These are phyloP conservation scores for Lichtheimia hyalospora DNA, from an alignment of 371 early-diverging fungal genomes.

Conservation along the genomic window DNA sequence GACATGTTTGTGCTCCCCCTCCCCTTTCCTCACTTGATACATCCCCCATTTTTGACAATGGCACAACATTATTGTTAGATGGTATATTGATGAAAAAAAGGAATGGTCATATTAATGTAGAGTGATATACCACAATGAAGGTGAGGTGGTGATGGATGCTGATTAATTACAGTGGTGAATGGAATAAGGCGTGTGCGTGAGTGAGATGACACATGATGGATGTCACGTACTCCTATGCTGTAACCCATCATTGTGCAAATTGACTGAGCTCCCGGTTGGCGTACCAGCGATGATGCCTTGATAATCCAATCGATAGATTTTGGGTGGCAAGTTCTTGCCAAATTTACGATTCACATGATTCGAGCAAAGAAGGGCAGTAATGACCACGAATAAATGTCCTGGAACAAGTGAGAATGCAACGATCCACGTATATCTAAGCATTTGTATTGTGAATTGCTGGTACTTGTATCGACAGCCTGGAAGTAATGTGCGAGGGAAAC, in stretches of 20 bases:
- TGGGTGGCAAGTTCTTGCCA: constrained; percentile 54
- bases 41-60: no score
- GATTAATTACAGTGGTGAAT: no score
- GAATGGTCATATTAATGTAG: no score
- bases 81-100: no score
- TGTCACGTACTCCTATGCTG: constrained; percentile 25
- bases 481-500: constrained; percentile 59
- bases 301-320: constrained; percentile 50
- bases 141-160: no score
- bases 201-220: neutral
- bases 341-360: constrained; percentile 60
- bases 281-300: constrained; percentile 49
- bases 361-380: constrained; percentile 54
- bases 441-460: constrained; percentile 45
- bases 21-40: no score
- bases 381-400: constrained; percentile 48
- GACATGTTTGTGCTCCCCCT: no score
- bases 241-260: constrained; percentile 33
- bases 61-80: neutral
- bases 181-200: neutral
- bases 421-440: constrained; percentile 45
- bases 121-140: no score
- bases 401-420: constrained; percentile 55
- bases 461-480: constrained; percentile 54
- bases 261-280: constrained; percentile 44